These are phyloP conservation scores for Globisporangium recalcitrans DNA, from an alignment of 352 stramenopile species.

Conservation along the genomic window DNA sequence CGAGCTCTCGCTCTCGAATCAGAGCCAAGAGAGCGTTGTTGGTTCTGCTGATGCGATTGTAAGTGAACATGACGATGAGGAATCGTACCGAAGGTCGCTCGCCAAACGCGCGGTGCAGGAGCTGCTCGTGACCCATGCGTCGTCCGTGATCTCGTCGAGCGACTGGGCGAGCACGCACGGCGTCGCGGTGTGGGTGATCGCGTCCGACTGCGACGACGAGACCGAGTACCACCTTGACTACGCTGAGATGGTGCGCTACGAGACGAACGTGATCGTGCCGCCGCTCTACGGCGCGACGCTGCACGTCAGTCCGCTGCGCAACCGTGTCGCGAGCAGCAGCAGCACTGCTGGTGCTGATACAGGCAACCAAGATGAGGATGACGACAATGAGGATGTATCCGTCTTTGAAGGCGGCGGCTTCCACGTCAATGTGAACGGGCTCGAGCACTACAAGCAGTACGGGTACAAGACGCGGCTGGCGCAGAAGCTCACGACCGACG, in stretches of 20 bases:
- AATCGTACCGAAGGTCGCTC: slow-evolving; percentile 36
- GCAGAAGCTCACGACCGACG: slow-evolving; percentile 39
- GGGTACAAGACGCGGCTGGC: slow-evolving; percentile 60
- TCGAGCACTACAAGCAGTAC: slow-evolving; percentile 54
- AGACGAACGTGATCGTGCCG: slow-evolving; percentile 45
- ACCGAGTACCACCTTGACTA: slow-evolving; percentile 47
- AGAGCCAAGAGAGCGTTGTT: slow-evolving; percentile 1
- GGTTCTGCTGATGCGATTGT: background rate
- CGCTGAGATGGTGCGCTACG: slow-evolving; percentile 39
- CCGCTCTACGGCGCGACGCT: slow-evolving; percentile 72
- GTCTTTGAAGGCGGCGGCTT: slow-evolving; percentile 53
- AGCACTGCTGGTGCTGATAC: background rate
- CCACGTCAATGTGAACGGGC: slow-evolving; percentile 42
- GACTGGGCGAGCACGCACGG: slow-evolving; percentile 24
- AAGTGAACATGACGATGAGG: slow-evolving; percentile 12
- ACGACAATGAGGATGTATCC: slow-evolving; percentile 12
- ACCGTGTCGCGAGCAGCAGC: background rate
- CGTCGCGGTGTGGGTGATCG: slow-evolving; percentile 43
- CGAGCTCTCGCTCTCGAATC: slow-evolving; percentile 18
- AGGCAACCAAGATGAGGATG: background rate
- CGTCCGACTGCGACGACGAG: slow-evolving; percentile 33
- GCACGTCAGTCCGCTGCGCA: slow-evolving; percentile 54
- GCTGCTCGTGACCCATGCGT: slow-evolving; percentile 37
- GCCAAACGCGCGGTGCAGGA: slow-evolving; percentile 42
- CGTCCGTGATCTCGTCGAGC: slow-evolving; percentile 3